Conservation (phyloP, 805 yeast genomes). For the Candida methanosorbosa region DNA sequence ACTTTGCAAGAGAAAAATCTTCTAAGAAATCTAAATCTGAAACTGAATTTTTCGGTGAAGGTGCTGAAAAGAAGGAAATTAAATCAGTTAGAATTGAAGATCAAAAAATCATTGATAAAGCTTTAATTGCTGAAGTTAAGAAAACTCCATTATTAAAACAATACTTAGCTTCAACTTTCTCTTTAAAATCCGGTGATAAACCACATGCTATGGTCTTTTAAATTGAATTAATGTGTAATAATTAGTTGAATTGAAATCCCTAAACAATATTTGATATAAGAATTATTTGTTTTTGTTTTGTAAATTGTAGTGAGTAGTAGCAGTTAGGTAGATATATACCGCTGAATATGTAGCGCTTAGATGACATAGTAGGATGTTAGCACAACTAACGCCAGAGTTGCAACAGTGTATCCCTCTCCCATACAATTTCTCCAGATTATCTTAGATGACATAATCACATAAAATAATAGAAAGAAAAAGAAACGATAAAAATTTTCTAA, state of each 20-base stretch:
- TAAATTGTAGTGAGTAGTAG: too few species aligned
- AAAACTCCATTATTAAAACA: conserved; percentile 95
- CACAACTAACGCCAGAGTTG: too few species aligned
- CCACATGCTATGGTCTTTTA: conserved; percentile 98
- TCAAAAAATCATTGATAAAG: conserved; percentile 92
- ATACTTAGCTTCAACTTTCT: conserved; percentile 92
- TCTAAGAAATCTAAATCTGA: conserved; percentile 79
- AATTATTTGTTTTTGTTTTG: too few species aligned
- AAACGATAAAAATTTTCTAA: not conserved
- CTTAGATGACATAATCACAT: not conserved
- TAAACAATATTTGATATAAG: too few species aligned
- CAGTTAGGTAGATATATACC: too few species aligned
- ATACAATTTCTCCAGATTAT: too few species aligned
- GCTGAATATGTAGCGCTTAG: too few species aligned
- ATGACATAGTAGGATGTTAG: too few species aligned
- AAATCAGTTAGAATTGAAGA: conserved; percentile 92
- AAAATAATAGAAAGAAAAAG: not conserved
- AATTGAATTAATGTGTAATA: conserved; percentile 22
- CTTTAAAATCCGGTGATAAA: conserved; percentile 96
- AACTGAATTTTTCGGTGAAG: conserved; percentile 82
- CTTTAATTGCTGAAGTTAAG: conserved; percentile 89
- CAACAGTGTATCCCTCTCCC: too few species aligned
- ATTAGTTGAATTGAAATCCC: too few species aligned
- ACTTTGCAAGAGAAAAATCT: conserved; percentile 94
- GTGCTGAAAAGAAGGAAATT: conserved; percentile 74